Conservation (phyloP, 208 protist genomes). For the Trypanosoma lewisi region DNA sequence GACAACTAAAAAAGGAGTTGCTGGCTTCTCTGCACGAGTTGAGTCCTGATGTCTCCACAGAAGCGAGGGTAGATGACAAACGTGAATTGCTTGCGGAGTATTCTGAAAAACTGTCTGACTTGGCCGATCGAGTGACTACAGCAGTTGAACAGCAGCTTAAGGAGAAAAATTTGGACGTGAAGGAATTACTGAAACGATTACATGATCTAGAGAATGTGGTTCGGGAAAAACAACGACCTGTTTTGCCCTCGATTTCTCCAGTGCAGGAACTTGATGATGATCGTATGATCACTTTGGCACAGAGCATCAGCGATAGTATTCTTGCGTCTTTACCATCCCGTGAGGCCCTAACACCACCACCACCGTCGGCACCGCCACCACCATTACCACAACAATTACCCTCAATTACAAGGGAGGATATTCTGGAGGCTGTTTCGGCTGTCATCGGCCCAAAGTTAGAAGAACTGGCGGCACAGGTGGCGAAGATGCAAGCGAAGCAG, state of each 20-base stretch:
- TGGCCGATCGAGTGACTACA: conserved; percentile 31
- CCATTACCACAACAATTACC: no score
- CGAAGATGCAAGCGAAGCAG: not conserved
- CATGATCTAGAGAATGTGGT: conserved; percentile 13
- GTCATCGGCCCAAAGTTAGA: conserved; percentile 46
- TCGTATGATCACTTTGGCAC: conserved; percentile 48
- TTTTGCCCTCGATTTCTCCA: not conserved
- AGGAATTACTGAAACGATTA: conserved; percentile 9
- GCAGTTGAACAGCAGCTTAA: conserved; percentile 33
- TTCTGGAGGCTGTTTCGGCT: conserved; percentile 47
- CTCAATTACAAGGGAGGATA: conserved; percentile 22
- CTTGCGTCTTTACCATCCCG: conserved; percentile 35
- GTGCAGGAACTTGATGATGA: conserved; percentile 35
- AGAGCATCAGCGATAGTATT: conserved; percentile 73
- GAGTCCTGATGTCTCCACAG: conserved; percentile 8
- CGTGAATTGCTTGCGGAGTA: conserved; percentile 27
- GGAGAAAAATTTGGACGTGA: conserved; percentile 17
- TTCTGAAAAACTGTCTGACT: conserved; percentile 32
- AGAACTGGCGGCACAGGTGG: conserved; percentile 9
- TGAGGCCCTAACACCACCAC: not conserved
- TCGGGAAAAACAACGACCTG: conserved; percentile 18
- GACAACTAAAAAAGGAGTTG: conserved; percentile 37
- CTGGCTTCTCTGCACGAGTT: conserved; percentile 9
- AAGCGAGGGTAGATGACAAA: conserved; percentile 22
- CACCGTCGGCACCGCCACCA: not conserved